Evolutionary conservation across 2,329 filamentous ascomycete species (phyloP).

Genomic region (Lecanoromycetidae sp.): DNA sequence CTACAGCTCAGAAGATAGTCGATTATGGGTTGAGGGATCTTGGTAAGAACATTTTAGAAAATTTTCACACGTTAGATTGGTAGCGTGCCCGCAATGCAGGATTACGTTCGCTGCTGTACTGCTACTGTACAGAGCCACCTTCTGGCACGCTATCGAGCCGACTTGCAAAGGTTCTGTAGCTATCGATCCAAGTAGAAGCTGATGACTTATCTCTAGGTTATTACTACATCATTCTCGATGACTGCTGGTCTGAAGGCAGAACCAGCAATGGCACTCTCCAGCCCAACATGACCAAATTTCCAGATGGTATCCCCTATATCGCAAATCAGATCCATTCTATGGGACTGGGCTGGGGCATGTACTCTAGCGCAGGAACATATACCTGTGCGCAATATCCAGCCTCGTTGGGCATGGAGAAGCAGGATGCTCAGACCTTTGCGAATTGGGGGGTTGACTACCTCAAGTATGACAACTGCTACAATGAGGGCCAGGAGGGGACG

Average conservation of each 20-base stretch:
- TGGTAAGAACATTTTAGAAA: constrained; percentile 17
- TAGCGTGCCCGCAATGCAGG: too few relatives aligned
- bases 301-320: constrained; percentile 37
- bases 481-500: constrained; percentile 39
- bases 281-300: constrained; percentile 33
- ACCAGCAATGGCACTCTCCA: constrained; percentile 33
- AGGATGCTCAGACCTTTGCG: constrained; percentile 42
- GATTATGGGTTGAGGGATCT: constrained; percentile 26
- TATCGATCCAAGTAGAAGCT: not conserved
- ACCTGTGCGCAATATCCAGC: constrained; percentile 31
- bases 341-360: constrained; percentile 43
- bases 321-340: constrained; percentile 37
- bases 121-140: too few relatives aligned
- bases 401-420: constrained; percentile 38
- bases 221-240: constrained; percentile 40
- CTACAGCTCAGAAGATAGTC: constrained; percentile 35
- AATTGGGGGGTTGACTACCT: constrained; percentile 41
- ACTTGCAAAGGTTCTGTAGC: too few relatives aligned
- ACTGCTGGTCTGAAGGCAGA: constrained; percentile 40
- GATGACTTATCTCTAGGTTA: constrained; percentile 12
- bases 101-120: too few relatives aligned
- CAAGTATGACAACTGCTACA: constrained; percentile 48
- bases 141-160: too few relatives aligned
- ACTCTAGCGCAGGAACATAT: constrained; percentile 36
- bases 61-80: constrained; percentile 29